Base-by-base conservation (phyloP, 2,329 filamentous ascomycete genomes). In the Verticillium nubilum region DNA sequence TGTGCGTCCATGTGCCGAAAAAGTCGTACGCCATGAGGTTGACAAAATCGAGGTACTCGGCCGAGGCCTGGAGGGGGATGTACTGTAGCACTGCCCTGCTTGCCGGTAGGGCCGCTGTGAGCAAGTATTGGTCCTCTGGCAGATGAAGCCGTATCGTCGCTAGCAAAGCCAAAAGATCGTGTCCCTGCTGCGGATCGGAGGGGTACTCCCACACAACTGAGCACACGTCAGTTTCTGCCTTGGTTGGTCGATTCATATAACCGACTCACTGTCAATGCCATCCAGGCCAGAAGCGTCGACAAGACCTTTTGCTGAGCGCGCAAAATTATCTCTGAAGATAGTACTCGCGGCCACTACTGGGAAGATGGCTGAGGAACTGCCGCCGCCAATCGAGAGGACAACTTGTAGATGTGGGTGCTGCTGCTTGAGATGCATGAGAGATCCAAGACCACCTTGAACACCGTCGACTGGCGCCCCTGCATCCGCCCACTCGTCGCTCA, bases 1-100 rank as follows among this genome's bases (percentile, higher is more conserved):
- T 82, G 29, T 77, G 70, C 1, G 83, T 84, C 90, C 90, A 93
- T 3, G 84, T 78, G 1, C 90, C 90, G 27, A 83, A 86, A 68
- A 93, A 90, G 72, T 95, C 90, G 72, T 92, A 95, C 1, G 90
- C 84, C 83, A 89, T 91, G 35, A 95, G 76, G 70, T 94, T 94
- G 70, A 95, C 76, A 63, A 87, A 81, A 72, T 94, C 89, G 35
- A 95, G 78, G 65, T 90, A 86, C 53, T 83, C 75, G 56, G 87
- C 81, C 12, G 87, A 84, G 59, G 79, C 76, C 25, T 73, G 75
- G 12, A 94, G 76, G 68, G 92, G 84, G 69, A 94, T 89, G 67
- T 88, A 80, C 66, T 85, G 83, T 58, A 95, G 76, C 0, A 87
- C 80, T 74, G 84, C 83, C 69, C 84, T 80, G 47, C 80, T 84